Evolutionary conservation across 2,329 filamentous ascomycete genomes (phyloP), one percentile per base, ranked within the genome.

Genomic region (Xylariomycetidae sp.): DNA sequence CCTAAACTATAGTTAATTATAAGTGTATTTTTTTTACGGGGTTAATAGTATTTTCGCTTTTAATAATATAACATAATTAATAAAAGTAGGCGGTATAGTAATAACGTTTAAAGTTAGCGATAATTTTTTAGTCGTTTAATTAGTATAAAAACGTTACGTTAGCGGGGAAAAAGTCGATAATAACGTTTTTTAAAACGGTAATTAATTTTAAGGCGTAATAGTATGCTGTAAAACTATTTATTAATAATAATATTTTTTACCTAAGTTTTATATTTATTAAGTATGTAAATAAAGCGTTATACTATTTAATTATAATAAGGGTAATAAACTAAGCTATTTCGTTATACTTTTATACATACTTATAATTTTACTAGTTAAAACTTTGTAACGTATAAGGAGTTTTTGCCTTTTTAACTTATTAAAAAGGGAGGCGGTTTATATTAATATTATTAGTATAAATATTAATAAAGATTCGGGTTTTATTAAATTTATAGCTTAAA

Each of bases 381-480:
- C 25, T 32, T 16, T 23, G 22, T 23, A 32, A 23, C 7, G 22
- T 23, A 17, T 23, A 16, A 10, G 22, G 22, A 1, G 19, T 17
- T 14, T 20, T 23, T 5, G 15, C 19, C 8, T 32, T 24, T 10
- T 23, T 23, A 7, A 32, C 14, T 8, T 14, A 10, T 24, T 24
- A 32, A 14, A 17, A 17, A 15, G 19, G 19, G 16, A 32, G 25
- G n/a, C 30, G 22, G 10, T 32, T 24, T 5, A 24, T 23, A 17
- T 23, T 23, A 3, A 24, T 32, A 26, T 32, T 24, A 23, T 32
- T 32, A 5, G 25, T 23, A 12, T 22, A 18, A n/a, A 32, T 6
- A n/a, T 14, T 23, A 12, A 32, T 16, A 10, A 23, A n/a, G 19
- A 32, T 22, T 2, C 22, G 19, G 4, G n/a, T 32, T 26, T 19